phyloP scores from a whole-genome alignment of 805 yeast genomes.

The Yamadazyma phyllophila region DNA sequence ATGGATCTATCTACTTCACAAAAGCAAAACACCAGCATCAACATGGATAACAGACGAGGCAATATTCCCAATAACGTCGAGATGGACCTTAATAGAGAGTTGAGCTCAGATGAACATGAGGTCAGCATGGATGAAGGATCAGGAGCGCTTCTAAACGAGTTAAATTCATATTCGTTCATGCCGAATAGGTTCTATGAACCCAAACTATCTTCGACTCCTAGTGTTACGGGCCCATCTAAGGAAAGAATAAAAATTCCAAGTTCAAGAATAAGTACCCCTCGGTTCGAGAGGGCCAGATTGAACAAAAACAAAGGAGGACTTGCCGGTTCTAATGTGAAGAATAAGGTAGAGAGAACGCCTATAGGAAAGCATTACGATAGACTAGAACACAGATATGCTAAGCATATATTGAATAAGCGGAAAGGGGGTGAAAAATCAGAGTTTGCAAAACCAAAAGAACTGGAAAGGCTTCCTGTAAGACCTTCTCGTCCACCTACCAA shows the following conservation, averaged over 20 bases:
- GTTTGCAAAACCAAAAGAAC: background rate
- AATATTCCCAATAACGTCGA: constrained; percentile 4
- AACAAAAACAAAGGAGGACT: background rate
- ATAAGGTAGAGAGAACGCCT: constrained; percentile 11
- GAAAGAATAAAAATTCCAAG: background rate
- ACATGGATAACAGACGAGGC: background rate
- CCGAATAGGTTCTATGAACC: background rate
- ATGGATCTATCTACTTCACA: constrained; percentile 5
- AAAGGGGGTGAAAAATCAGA: background rate
- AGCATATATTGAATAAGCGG: constrained; percentile 15
- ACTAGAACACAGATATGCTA: constrained; percentile 20
- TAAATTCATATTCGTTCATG: constrained; percentile 16
- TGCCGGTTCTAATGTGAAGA: background rate
- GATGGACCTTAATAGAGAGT: constrained; percentile 13
- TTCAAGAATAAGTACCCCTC: constrained; percentile 4
- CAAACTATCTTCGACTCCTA: background rate
- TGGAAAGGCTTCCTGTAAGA: too few relatives aligned
- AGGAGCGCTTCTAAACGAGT: constrained; percentile 18
- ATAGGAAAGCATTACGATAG: constrained; percentile 13
- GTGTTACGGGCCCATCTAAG: background rate
- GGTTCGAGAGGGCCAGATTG: background rate
- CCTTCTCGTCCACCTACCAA: background rate
- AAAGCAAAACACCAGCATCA: background rate
- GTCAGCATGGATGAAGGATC: constrained; percentile 16
- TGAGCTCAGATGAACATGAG: constrained; percentile 14